A percentile compares a stretch with the other conserved stretches of the same genome.
Conservation (phyloP, 2,329 filamentous ascomycete genomes). For the Rutstroemia sydowiana region DNA sequence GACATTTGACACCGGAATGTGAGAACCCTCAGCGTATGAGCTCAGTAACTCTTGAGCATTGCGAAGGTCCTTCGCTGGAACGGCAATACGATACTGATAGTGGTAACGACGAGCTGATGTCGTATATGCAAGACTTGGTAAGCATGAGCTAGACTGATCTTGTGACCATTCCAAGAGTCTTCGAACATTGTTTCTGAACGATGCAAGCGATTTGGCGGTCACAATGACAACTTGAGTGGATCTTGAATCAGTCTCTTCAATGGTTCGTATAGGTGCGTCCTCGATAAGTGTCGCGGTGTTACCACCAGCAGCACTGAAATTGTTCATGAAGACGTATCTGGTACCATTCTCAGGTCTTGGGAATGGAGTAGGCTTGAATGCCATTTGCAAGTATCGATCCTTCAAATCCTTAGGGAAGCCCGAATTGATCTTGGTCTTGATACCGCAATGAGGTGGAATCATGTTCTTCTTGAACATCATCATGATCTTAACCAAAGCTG, state of each 20-base stretch:
- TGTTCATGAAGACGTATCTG: conserved; percentile 39
- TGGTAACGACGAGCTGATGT: conserved; percentile 44
- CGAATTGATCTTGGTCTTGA: conserved; percentile 28
- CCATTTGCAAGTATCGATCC: conserved; percentile 27
- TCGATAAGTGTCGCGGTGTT: conserved; percentile 21
- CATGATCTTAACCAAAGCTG: conserved; percentile 25
- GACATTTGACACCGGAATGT: conserved; percentile 6
- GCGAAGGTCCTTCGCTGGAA: conserved; percentile 35
- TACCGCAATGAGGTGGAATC: conserved; percentile 23
- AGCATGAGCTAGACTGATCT: conserved; percentile 5
- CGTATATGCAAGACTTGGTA: conserved; percentile 15
- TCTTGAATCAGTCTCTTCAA: conserved; percentile 1
- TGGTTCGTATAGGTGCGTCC: conserved; percentile 13
- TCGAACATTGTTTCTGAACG: conserved; percentile 9
- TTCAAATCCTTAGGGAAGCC: conserved; percentile 28
- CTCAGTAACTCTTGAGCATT: conserved; percentile 4
- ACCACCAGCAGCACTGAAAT: conserved; percentile 35
- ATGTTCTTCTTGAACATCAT: conserved; percentile 23
- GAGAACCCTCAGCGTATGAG: neutral
- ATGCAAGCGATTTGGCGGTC: conserved; percentile 7
- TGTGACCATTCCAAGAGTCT: conserved; percentile 1
- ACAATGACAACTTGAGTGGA: conserved; percentile 9
- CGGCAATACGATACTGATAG: conserved; percentile 46
- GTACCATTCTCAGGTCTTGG: conserved; percentile 31
- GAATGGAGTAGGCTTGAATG: conserved; percentile 15